Conservation (phyloP, 2,329 filamentous ascomycete species). For the Aspergillus fischeri region DNA sequence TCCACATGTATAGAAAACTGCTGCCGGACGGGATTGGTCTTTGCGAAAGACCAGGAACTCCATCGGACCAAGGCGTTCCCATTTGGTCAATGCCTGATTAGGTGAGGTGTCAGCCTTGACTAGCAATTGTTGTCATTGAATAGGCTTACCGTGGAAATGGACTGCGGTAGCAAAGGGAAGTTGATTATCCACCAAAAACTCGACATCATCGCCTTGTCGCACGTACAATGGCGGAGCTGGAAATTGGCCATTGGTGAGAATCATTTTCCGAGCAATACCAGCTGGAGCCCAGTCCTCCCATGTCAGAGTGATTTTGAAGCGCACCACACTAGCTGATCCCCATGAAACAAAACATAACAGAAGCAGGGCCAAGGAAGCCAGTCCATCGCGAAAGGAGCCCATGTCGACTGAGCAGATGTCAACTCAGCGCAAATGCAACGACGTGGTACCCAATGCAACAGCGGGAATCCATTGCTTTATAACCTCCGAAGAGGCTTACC, state of each 20-base stretch:
- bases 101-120: neutral
- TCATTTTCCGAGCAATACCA: conserved; percentile 24
- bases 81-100: conserved; percentile 42
- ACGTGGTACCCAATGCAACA: too few relatives aligned
- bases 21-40: conserved; percentile 46
- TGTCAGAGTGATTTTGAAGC: conserved; percentile 30
- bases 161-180: conserved; percentile 22
- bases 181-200: conserved; percentile 25
- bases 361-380: conserved; percentile 7
- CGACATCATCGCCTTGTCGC: conserved; percentile 24
- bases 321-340: conserved; percentile 8
- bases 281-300: conserved; percentile 27
- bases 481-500: too few relatives aligned
- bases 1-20: conserved; percentile 50
- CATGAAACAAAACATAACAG: conserved; percentile 8
- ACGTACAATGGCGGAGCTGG: conserved; percentile 24
- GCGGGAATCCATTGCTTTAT: too few relatives aligned
- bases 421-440: too few relatives aligned
- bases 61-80: conserved; percentile 55
- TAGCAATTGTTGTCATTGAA: neutral
- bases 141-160: conserved; percentile 28
- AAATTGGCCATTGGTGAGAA: conserved; percentile 26
- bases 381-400: conserved; percentile 1
- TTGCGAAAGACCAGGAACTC: conserved; percentile 54
- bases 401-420: neutral